Base-by-base conservation (phyloP, 768 basidiomycete species). In the Kwoniella mangroviensis region DNA sequence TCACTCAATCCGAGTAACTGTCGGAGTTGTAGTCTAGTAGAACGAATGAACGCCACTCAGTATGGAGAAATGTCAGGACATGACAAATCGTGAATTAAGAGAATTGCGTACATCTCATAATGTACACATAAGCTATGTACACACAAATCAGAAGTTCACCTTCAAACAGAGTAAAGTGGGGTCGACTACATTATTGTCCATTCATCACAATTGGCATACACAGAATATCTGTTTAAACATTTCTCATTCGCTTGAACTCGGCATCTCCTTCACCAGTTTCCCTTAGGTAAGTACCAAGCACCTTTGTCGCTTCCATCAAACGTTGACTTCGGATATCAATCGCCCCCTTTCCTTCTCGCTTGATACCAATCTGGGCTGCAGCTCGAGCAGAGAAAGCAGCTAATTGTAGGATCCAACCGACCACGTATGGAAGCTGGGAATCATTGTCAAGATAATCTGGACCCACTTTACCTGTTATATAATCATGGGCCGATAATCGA, bases 401-500 rank as follows among this genome's bases (percentile, higher is more conserved):
- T 12, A 6, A 56, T 12, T 58, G 61, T 2, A 69, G 15, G 28
- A 69, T 69, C 61, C 40, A 64, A 3, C 68, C 68, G 1, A 58
- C 54, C 9, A 69, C 40, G 17, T 17, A 43, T 4, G 62, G 22
- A 10, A 69, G 49, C 34, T 63, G 62, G 34, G 28, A 26, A 58
- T 69, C 62, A 21, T 49, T 49, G n/a, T 69, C 62, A n/a, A 56
- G 41, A 13, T 64, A 69, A 7, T 17, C 21, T 10, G 68, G 54
- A n/a, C 61, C 53, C 17, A 69, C 3, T 22, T 63, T 69, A 4
- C 24, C 1, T 24, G 42, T 40, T 13, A 67, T 61, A 21, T 71
- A 67, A 1, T 63, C 66, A 24, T 71, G 22, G 5, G 54, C 51
- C 4, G 51, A 57, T 11, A 43, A 19, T 41, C 51, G 15, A 10